phyloP scores from a whole-genome alignment of 1,284 basidiomycete genomes.

The Pisolithus thermaeus region DNA sequence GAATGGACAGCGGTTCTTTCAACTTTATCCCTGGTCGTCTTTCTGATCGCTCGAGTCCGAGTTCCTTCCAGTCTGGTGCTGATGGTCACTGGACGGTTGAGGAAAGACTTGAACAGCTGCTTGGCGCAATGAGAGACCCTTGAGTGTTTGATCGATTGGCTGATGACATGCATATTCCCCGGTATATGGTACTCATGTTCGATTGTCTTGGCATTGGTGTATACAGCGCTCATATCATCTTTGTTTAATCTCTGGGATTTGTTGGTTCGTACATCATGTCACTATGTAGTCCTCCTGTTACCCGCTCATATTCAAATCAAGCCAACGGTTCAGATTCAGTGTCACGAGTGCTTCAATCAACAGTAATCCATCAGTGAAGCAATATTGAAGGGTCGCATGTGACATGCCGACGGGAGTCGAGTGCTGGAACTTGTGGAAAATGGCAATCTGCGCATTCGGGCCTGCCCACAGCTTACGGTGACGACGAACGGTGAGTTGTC shows the following conservation, averaged over 20 bases:
- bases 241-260: constrained; percentile 28
- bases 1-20: constrained; percentile 74
- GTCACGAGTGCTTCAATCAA: constrained; percentile 60
- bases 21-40: constrained; percentile 49
- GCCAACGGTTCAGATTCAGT: constrained; percentile 67
- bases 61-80: constrained; percentile 55
- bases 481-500: not conserved
- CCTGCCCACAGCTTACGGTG: constrained; percentile 40
- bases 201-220: constrained; percentile 14
- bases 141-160: constrained; percentile 22
- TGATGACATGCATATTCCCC: constrained; percentile 17
- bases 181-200: constrained; percentile 8
- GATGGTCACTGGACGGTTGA: constrained; percentile 67
- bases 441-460: constrained; percentile 44
- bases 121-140: constrained; percentile 47
- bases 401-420: constrained; percentile 55
- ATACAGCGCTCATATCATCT: constrained; percentile 5
- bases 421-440: constrained; percentile 48
- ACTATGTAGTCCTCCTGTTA: constrained; percentile 3
- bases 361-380: constrained; percentile 52
- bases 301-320: constrained; percentile 47
- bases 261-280: constrained; percentile 22
- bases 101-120: constrained; percentile 69
- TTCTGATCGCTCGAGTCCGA: constrained; percentile 48
- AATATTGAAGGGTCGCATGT: constrained; percentile 57